A percentile compares a stretch with the other conserved stretches of the same genome.
Evolutionary conservation across 1,284 basidiomycete species (phyloP).

Genomic region (Coriolopsis trogii): DNA sequence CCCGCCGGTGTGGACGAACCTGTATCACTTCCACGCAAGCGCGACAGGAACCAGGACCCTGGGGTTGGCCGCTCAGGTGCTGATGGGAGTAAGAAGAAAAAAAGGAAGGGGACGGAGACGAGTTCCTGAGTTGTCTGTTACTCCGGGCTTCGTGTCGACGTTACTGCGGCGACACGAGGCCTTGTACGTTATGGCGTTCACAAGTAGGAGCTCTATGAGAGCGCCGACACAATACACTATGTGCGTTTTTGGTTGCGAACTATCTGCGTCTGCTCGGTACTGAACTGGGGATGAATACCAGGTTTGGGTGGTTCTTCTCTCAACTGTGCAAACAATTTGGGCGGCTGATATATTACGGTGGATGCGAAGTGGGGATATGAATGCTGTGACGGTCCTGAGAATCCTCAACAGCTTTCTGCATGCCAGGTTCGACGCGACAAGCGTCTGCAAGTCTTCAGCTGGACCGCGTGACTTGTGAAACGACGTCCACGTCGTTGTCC

Average conservation of each 20-base stretch:
- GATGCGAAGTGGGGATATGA: too few species aligned
- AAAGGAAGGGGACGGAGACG: constrained; percentile 20
- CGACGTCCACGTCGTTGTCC: too few species aligned
- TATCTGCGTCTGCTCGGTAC: background rate
- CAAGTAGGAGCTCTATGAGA: background rate
- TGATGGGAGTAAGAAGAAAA: constrained; percentile 28
- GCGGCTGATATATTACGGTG: too few species aligned
- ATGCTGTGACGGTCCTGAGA: too few species aligned
- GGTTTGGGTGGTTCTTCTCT: too few species aligned
- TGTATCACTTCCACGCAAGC: constrained; percentile 17
- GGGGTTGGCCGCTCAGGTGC: constrained; percentile 10
- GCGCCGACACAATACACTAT: constrained; percentile 8
- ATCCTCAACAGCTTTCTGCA: too few species aligned
- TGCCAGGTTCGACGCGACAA: too few species aligned
- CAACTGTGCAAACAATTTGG: too few species aligned
- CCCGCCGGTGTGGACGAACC: constrained; percentile 60
- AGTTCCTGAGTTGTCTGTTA: constrained; percentile 2
- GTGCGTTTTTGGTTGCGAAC: constrained; percentile 8
- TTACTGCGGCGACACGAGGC: constrained; percentile 1
- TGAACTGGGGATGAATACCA: background rate
- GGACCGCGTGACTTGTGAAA: too few species aligned
- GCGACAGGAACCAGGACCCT: constrained; percentile 23
- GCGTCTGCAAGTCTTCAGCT: too few species aligned
- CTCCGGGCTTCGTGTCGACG: background rate
- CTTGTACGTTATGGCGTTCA: background rate